phyloP scores from a whole-genome alignment of 164 flowering plant species.

The Tetracentron sinense region DNA sequence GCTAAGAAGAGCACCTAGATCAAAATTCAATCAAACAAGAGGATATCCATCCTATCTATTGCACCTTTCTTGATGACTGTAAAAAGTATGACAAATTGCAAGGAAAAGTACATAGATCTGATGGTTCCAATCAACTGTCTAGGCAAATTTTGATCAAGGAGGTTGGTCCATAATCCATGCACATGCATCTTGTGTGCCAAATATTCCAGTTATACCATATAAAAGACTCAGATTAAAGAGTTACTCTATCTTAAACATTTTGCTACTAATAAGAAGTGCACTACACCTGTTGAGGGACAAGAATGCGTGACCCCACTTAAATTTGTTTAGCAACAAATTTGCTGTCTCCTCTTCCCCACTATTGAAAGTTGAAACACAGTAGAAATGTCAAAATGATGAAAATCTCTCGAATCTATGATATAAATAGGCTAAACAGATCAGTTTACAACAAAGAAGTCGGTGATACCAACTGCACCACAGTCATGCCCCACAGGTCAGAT shows the following conservation, averaged over 20 bases:
- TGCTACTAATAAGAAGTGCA: background rate
- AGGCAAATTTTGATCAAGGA: background rate
- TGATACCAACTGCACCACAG: background rate
- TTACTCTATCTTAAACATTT: background rate
- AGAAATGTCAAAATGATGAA: background rate
- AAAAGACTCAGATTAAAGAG: background rate
- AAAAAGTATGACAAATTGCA: too few species aligned
- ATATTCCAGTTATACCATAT: background rate
- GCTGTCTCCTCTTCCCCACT: constrained; percentile 97
- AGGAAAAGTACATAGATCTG: too few species aligned
- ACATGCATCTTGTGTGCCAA: background rate
- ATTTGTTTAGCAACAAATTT: constrained; percentile 76
- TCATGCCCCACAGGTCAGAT: background rate
- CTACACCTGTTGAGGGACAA: constrained; percentile 80
- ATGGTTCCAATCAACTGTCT: background rate
- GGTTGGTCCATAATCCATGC: background rate
- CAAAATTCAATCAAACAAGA: background rate
- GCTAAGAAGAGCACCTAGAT: background rate
- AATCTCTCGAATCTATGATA: background rate
- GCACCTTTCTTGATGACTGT: background rate
- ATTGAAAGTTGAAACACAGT: constrained; percentile 17
- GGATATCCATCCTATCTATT: background rate
- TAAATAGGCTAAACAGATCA: background rate
- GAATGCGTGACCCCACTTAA: constrained; percentile 99
- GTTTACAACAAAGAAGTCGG: background rate